Percentiles rank a stretch among this genome's conserved stretches.
These are phyloP conservation scores for Striga asiatica DNA, from an alignment of 257 asterid genomes.

Conservation along the genomic window DNA sequence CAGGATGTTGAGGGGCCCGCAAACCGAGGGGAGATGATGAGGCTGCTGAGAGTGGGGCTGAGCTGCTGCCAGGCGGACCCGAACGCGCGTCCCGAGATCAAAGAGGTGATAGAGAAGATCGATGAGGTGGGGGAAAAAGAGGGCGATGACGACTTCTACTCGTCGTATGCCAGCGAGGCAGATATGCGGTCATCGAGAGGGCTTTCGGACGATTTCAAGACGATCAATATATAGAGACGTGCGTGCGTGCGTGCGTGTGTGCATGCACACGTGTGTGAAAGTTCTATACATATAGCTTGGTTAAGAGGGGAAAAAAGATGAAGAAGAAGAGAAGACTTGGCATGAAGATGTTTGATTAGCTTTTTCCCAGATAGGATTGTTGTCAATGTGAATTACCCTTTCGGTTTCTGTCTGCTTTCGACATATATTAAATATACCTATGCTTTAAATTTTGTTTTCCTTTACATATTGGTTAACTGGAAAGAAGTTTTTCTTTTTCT, in stretches of 20 bases:
- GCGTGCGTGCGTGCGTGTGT: not conserved
- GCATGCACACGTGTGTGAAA: no score
- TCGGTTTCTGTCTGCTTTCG: constrained; percentile 3
- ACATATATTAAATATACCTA: not conserved
- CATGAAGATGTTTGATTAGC: no score
- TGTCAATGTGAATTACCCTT: not conserved
- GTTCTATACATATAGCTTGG: no score
- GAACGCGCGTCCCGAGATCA: constrained; percentile 50
- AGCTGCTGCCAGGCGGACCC: constrained; percentile 44
- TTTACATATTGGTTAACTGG: not conserved
- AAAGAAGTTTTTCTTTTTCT: not conserved
- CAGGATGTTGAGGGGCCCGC: constrained; percentile 36
- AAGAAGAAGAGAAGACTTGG: no score
- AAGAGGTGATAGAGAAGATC: constrained; percentile 47
- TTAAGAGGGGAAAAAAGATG: no score
- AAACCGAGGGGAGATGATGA: constrained; percentile 52
- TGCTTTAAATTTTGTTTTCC: not conserved
- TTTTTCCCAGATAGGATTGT: not conserved
- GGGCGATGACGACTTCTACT: constrained; percentile 38
- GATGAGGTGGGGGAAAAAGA: constrained; percentile 58
- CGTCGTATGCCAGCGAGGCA: constrained; percentile 37
- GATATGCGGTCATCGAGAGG: constrained; percentile 51
- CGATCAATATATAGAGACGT: constrained; percentile 8
- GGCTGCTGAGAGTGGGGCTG: constrained; percentile 51
- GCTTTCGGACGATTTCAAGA: constrained; percentile 42